Percentiles rank a stretch among this genome's conserved stretches.
phyloP scores from a whole-genome alignment of 352 stramenopile genomes.

The Globisporangium nagaii region DNA sequence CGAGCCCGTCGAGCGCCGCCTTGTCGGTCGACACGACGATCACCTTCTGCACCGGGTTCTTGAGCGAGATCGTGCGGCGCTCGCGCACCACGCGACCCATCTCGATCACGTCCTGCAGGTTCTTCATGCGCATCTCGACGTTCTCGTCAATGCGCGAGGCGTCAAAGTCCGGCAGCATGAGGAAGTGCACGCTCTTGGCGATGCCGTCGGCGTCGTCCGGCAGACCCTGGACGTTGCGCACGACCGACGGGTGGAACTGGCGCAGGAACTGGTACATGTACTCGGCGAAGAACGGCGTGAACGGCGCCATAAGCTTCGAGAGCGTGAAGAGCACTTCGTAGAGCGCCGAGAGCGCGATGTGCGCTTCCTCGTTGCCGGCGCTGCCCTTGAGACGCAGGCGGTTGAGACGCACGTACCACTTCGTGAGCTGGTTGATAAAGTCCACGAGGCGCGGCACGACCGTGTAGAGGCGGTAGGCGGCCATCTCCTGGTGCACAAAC shows the following conservation, averaged over 20 bases:
- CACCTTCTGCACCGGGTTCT: conserved; percentile 96
- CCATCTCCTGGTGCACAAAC: conserved; percentile 98
- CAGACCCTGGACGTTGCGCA: conserved; percentile 43
- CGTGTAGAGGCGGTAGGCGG: conserved; percentile 98
- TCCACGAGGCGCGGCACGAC: conserved; percentile 96
- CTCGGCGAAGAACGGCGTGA: conserved; percentile 99
- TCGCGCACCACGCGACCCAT: conserved; percentile 96
- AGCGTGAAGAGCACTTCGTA: conserved; percentile 97
- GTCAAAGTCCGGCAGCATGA: conserved; percentile 94
- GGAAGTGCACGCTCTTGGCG: conserved; percentile 95
- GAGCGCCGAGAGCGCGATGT: conserved; percentile 89
- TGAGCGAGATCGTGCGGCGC: conserved; percentile 95
- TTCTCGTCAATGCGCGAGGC: conserved; percentile 88
- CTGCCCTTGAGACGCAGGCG: conserved; percentile 95
- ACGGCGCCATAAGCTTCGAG: conserved; percentile 96
- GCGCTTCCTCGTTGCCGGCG: conserved; percentile 83
- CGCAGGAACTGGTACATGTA: conserved; percentile 99
- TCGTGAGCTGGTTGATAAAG: conserved; percentile 99
- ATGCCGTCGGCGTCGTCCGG: conserved; percentile 87
- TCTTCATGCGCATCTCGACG: conserved; percentile 93
- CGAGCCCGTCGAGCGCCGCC: conserved; percentile 61
- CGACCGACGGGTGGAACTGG: conserved; percentile 91
- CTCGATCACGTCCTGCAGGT: conserved; percentile 96
- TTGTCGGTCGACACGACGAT: conserved; percentile 92
- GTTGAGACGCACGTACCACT: conserved; percentile 99